Conservation (phyloP, 129 eudicot species). For the Rutidosis leptorrhynchoides region DNA sequence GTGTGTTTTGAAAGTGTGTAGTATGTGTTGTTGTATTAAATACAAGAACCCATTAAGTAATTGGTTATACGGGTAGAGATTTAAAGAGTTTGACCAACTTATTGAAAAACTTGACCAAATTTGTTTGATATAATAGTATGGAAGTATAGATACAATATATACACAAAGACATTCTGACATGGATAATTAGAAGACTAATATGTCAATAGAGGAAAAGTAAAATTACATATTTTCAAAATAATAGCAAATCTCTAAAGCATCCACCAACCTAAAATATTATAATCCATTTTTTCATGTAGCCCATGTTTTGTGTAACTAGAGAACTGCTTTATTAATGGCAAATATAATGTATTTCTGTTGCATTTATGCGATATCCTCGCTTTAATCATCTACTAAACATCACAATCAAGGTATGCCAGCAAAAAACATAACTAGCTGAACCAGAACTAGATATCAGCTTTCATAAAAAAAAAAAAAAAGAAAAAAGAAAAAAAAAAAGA, state of each 20-base stretch:
- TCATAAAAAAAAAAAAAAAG: no score
- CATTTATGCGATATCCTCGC: neutral
- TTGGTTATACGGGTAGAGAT: neutral
- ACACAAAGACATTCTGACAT: neutral
- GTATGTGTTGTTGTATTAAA: neutral
- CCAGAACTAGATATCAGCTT: neutral
- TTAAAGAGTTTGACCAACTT: neutral
- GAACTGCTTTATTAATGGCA: no score
- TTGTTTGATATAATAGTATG: neutral
- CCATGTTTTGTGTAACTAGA: neutral
- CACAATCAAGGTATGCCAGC: neutral
- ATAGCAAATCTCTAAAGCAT: neutral
- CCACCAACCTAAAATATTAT: no score
- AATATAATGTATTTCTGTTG: no score
- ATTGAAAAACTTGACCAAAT: neutral
- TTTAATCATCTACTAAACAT: neutral
- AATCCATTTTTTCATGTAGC: neutral
- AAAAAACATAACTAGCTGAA: neutral
- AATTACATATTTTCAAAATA: no score
- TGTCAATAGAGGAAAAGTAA: neutral
- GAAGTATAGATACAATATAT: neutral
- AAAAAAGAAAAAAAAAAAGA: no score
- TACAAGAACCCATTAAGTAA: no score
- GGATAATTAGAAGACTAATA: neutral
- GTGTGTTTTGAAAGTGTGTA: neutral